Evolutionary conservation across 2,329 filamentous ascomycete species (phyloP).

Genomic region (Phialemoniopsis sp.): DNA sequence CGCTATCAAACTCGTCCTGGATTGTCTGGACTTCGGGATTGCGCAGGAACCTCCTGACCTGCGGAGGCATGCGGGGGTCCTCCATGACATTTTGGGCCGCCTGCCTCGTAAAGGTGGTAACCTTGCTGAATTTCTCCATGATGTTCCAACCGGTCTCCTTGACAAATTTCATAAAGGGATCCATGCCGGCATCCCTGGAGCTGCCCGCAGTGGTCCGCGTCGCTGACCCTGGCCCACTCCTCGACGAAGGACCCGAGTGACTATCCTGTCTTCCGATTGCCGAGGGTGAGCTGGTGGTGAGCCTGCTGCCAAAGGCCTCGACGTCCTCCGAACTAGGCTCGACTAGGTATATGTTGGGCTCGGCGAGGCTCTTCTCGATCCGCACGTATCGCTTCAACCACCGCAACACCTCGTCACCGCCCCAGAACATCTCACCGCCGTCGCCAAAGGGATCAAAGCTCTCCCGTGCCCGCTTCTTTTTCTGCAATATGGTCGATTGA

Average conservation of each 20-base stretch:
- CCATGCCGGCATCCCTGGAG: constrained; percentile 69
- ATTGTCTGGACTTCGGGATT: constrained; percentile 94
- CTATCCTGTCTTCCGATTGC: constrained; percentile 36
- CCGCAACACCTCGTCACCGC: constrained; percentile 87
- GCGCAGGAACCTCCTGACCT: constrained; percentile 76
- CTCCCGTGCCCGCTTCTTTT: constrained; percentile 79
- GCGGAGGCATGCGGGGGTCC: constrained; percentile 85
- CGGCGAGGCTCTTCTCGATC: constrained; percentile 79
- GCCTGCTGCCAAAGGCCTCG: constrained; percentile 68
- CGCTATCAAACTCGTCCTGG: constrained; percentile 96
- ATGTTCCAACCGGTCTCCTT: constrained; percentile 97
- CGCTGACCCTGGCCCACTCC: constrained; percentile 20
- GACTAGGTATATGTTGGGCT: constrained; percentile 87
- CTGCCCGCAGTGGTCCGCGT: constrained; percentile 12
- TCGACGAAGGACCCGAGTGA: constrained; percentile 19
- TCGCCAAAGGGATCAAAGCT: constrained; percentile 89
- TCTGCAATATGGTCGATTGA: constrained; percentile 89
- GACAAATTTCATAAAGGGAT: constrained; percentile 87
- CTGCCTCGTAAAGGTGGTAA: constrained; percentile 89
- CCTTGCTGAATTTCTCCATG: constrained; percentile 93
- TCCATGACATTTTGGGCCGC: constrained; percentile 91
- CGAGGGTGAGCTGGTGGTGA: constrained; percentile 40
- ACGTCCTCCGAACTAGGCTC: constrained; percentile 79
- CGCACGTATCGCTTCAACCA: constrained; percentile 84
- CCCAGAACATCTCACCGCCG: constrained; percentile 89